A percentile compares a stretch with the other conserved stretches of the same genome.
phyloP scores from a whole-genome alignment of 2,329 filamentous ascomycete genomes.

The Thelonectria olida region DNA sequence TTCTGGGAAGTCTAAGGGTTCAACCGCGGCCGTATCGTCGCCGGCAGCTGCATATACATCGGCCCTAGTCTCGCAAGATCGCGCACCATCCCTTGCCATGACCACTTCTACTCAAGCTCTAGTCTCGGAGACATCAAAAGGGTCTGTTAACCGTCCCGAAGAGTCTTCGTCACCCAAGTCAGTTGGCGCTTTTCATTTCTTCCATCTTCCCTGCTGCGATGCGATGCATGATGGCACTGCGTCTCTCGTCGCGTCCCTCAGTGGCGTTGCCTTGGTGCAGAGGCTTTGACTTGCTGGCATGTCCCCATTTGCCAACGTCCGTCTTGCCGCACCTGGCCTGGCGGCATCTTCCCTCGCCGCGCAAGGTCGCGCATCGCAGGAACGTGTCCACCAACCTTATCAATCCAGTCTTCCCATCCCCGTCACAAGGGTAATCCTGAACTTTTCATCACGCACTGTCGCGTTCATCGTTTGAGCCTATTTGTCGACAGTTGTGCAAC shows the following conservation, averaged over 20 bases:
- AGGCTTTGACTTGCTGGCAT: slow-evolving; percentile 37
- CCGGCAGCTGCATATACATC: slow-evolving; percentile 17
- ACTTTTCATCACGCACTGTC: slow-evolving; percentile 9
- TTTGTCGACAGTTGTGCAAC: slow-evolving; percentile 25
- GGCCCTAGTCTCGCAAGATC: slow-evolving; percentile 24
- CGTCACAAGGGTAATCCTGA: neutral
- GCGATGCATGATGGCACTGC: neutral
- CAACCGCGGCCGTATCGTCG: no score
- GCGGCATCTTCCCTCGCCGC: slow-evolving; percentile 26
- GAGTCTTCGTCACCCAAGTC: slow-evolving; percentile 19
- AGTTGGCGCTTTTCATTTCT: neutral
- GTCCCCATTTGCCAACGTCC: slow-evolving; percentile 36
- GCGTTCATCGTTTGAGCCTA: slow-evolving; percentile 13
- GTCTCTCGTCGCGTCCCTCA: slow-evolving; percentile 14
- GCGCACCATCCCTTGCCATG: slow-evolving; percentile 28
- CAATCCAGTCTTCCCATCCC: neutral
- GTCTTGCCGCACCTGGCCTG: slow-evolving; percentile 36
- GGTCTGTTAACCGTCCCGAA: slow-evolving; percentile 1
- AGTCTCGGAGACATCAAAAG: slow-evolving; percentile 15
- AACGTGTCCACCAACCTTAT: neutral
- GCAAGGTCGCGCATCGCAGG: neutral
- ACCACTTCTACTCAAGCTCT: slow-evolving; percentile 5
- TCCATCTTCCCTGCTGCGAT: neutral
- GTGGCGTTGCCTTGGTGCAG: slow-evolving; percentile 38
- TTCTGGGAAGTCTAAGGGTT: no score